phyloP scores from a whole-genome alignment of 768 basidiomycete genomes.

The Amanita exitialis region DNA sequence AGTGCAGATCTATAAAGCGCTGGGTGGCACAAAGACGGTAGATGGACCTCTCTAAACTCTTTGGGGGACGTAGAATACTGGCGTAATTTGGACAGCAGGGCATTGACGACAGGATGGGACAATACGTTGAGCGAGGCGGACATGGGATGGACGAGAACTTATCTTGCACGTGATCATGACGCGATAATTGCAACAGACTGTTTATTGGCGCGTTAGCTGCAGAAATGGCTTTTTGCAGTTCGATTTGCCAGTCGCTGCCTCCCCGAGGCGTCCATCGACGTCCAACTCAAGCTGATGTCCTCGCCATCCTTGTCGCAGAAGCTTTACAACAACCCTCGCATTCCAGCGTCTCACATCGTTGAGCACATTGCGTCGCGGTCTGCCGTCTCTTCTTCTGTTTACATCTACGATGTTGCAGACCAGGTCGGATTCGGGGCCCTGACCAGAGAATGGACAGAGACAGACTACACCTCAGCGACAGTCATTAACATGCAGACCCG shows the following conservation, averaged over 20 bases:
- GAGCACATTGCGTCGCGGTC: constrained; percentile 58
- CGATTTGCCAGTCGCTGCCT: too few relatives aligned
- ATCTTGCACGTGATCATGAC: too few relatives aligned
- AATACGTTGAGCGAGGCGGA: constrained; percentile 26
- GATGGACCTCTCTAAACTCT: constrained; percentile 65
- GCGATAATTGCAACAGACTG: too few relatives aligned
- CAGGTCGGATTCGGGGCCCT: constrained; percentile 74
- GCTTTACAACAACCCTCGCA: constrained; percentile 30
- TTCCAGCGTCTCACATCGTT: constrained; percentile 52
- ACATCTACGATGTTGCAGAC: constrained; percentile 76
- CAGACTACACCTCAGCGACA: constrained; percentile 31
- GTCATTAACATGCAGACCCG: constrained; percentile 72
- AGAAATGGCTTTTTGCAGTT: too few relatives aligned
- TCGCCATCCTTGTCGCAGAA: constrained; percentile 8
- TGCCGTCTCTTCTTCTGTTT: constrained; percentile 53
- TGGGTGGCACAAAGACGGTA: not conserved
- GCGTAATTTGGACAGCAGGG: constrained; percentile 63
- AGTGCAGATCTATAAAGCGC: not conserved
- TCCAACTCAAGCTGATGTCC: not conserved
- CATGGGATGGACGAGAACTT: not conserved
- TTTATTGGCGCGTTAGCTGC: too few relatives aligned
- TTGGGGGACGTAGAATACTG: constrained; percentile 50
- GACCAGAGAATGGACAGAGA: constrained; percentile 54
- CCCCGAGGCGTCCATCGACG: too few relatives aligned
- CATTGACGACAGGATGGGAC: constrained; percentile 64